Conservation (phyloP, 495 filamentous ascomycete species). For the Xylaria grammica region DNA sequence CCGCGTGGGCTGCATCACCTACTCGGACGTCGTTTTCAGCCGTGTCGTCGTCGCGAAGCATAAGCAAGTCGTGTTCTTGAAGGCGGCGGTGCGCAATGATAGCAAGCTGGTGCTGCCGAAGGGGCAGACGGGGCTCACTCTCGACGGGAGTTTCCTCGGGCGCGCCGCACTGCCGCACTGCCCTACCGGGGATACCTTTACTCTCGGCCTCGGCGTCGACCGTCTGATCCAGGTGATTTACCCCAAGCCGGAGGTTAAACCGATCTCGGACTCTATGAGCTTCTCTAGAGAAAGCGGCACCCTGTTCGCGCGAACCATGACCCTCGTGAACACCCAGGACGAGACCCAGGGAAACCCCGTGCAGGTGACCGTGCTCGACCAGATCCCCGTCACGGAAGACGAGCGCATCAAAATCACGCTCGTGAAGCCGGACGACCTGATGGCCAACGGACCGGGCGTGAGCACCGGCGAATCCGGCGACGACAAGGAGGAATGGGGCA, state of each 20-base stretch:
- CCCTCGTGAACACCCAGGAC: slow-evolving; percentile 64
- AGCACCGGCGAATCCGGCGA: slow-evolving; percentile 43
- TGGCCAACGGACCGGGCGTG: slow-evolving; percentile 47
- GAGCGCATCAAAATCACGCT: slow-evolving; percentile 63
- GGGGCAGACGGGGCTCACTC: slow-evolving; percentile 66
- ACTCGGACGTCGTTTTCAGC: slow-evolving; percentile 47
- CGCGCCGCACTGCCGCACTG: slow-evolving; percentile 62
- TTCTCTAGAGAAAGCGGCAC: slow-evolving; percentile 37
- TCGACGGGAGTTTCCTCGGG: slow-evolving; percentile 72
- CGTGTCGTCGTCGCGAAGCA: slow-evolving; percentile 70
- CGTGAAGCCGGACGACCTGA: slow-evolving; percentile 57
- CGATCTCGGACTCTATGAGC: slow-evolving; percentile 55
- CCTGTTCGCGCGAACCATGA: slow-evolving; percentile 61
- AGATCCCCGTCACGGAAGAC: slow-evolving; percentile 70
- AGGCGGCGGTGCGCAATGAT: slow-evolving; percentile 65
- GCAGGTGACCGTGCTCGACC: slow-evolving; percentile 64
- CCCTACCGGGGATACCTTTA: slow-evolving; percentile 65
- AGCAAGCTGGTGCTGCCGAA: slow-evolving; percentile 63
- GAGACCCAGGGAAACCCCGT: slow-evolving; percentile 48
- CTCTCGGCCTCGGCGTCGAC: slow-evolving; percentile 68
- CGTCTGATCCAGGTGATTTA: slow-evolving; percentile 66
- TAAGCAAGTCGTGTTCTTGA: slow-evolving; percentile 68
- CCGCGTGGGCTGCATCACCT: slow-evolving; percentile 51
- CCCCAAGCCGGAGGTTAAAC: slow-evolving; percentile 63
- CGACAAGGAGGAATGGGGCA: slow-evolving; percentile 48